Conservation (phyloP, 2,329 filamentous ascomycete genomes). For the Scedosporium minutisporum region DNA sequence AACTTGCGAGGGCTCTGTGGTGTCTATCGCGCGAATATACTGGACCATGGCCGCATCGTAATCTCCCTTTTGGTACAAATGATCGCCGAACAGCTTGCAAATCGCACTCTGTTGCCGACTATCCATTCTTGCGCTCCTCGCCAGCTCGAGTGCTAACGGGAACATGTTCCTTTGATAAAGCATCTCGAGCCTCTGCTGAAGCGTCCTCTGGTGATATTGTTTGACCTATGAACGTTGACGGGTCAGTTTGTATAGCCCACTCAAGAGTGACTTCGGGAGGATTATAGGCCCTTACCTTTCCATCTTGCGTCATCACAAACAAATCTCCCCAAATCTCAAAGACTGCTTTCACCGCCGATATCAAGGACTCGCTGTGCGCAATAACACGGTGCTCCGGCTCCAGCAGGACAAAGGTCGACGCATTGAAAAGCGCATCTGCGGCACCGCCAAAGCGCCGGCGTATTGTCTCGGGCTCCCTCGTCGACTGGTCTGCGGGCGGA, state of each 20-base stretch:
- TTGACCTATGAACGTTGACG: conserved; percentile 46
- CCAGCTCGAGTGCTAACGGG: conserved; percentile 81
- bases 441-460: conserved; percentile 63
- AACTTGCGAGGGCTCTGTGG: conserved; percentile 90
- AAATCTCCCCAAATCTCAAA: conserved; percentile 87
- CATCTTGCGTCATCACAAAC: conserved; percentile 82
- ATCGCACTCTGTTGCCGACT: conserved; percentile 78
- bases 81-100: conserved; percentile 87
- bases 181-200: conserved; percentile 86
- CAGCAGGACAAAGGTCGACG: conserved; percentile 81
- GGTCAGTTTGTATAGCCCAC: conserved; percentile 9
- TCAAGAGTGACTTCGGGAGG: no score
- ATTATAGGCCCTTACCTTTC: conserved; percentile 55
- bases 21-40: conserved; percentile 91
- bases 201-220: conserved; percentile 80
- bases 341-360: conserved; percentile 68
- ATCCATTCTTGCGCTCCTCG: conserved; percentile 79
- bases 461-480: conserved; percentile 46
- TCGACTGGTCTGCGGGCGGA: conserved; percentile 38
- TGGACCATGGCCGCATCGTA: conserved; percentile 99
- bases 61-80: conserved; percentile 87
- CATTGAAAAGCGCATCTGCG: conserved; percentile 72
- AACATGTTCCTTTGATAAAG: conserved; percentile 92
- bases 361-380: conserved; percentile 76
- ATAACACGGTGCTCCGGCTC: conserved; percentile 86